A percentile compares a stretch with the other conserved stretches of the same genome.
These are phyloP conservation scores for Omphalotus olearius DNA, from an alignment of 1,284 basidiomycete genomes.

Conservation along the genomic window DNA sequence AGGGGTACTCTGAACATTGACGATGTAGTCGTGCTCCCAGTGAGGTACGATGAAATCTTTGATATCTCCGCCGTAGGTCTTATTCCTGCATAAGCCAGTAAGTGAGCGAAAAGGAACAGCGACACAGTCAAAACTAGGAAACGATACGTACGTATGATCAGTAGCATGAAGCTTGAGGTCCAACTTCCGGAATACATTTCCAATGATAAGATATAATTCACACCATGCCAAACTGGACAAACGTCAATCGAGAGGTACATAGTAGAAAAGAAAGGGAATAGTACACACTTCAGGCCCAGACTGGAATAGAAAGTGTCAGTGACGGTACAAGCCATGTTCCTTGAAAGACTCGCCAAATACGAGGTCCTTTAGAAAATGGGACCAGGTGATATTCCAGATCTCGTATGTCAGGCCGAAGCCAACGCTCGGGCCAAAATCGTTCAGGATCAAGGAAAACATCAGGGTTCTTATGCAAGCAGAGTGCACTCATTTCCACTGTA, in stretches of 20 bases:
- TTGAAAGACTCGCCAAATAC: conserved; percentile 3
- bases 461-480: conserved; percentile 9
- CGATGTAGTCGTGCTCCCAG: not conserved
- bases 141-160: not conserved
- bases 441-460: conserved; percentile 6
- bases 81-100: no score
- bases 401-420: conserved; percentile 1
- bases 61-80: not conserved
- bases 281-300: conserved; percentile 3
- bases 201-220: conserved; percentile 10
- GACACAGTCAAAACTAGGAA: not conserved
- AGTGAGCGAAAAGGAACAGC: no score
- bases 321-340: not conserved
- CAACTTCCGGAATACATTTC: conserved; percentile 5
- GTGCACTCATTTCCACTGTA: conserved; percentile 4
- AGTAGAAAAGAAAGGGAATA: not conserved
- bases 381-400: conserved; percentile 4
- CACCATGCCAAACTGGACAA: conserved; percentile 5
- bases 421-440: conserved; percentile 11
- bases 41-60: conserved; percentile 1
- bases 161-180: not conserved
- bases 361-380: conserved; percentile 10
- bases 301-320: not conserved
- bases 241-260: not conserved
- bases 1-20: no score